Evolutionary conservation across 75 land plant species (phyloP).

Genomic region (Cunninghamia lanceolata): DNA sequence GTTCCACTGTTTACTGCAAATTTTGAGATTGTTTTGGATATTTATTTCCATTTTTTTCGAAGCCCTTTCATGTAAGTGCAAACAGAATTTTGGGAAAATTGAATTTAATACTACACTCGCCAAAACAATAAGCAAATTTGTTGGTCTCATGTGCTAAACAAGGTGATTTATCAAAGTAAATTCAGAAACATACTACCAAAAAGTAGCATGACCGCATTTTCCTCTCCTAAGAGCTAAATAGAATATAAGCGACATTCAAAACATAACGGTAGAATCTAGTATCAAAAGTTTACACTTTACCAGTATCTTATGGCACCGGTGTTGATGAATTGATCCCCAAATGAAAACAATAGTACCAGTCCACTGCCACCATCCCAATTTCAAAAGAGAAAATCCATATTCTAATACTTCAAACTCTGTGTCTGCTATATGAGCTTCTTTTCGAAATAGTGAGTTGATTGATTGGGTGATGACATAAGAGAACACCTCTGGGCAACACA

Average conservation of each 20-base stretch:
- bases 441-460: constrained; percentile 26
- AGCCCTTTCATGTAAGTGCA: background rate
- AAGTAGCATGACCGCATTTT: background rate
- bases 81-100: background rate
- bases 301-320: constrained; percentile 68
- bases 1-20: background rate
- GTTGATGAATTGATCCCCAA: constrained; percentile 87
- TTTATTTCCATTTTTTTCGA: background rate
- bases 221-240: background rate
- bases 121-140: background rate
- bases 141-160: background rate
- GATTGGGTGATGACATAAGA: constrained; percentile 17
- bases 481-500: constrained; percentile 29
- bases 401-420: constrained; percentile 30
- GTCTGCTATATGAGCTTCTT: constrained; percentile 19
- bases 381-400: constrained; percentile 27
- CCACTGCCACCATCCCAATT: constrained; percentile 65
- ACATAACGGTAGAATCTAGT: background rate
- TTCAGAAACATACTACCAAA: background rate
- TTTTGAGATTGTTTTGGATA: background rate
- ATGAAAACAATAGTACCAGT: constrained; percentile 64
- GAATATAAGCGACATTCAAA: background rate
- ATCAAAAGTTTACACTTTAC: constrained; percentile 28
- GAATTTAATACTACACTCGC: background rate
- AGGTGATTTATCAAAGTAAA: background rate